Evolutionary conservation across 2,329 filamentous ascomycete genomes (phyloP).

Genomic region (Monosporascus sp.): DNA sequence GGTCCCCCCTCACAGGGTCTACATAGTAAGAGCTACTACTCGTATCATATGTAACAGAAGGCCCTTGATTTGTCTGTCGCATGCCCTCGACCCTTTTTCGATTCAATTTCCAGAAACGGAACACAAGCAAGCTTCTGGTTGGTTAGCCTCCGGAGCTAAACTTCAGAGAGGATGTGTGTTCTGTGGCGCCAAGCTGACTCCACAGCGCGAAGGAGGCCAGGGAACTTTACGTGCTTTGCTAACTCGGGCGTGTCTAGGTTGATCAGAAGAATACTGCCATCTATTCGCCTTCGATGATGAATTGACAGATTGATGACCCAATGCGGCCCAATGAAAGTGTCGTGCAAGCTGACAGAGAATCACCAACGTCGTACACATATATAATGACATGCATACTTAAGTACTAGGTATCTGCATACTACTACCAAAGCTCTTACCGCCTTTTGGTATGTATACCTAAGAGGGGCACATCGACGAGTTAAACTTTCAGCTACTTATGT

Average conservation of each 20-base stretch:
- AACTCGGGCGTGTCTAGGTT: too few relatives aligned
- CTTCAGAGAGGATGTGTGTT: not conserved
- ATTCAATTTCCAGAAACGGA: not conserved
- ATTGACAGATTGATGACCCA: not conserved
- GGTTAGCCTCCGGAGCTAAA: not conserved
- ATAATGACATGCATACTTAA: not conserved
- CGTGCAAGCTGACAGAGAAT: not conserved
- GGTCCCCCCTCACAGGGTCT: too few relatives aligned
- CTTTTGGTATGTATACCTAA: not conserved
- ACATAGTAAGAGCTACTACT: too few relatives aligned
- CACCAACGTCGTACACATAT: not conserved
- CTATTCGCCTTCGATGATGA: not conserved
- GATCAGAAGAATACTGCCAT: too few relatives aligned
- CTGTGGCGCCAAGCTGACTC: not conserved
- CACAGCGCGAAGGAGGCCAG: not conserved
- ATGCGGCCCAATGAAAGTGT: not conserved
- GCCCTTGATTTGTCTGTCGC: too few relatives aligned
- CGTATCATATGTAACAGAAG: too few relatives aligned
- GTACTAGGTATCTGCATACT: not conserved
- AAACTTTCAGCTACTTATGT: not conserved
- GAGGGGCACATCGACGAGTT: not conserved
- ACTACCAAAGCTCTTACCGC: not conserved
- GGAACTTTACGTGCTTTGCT: too few relatives aligned
- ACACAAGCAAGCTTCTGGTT: not conserved
- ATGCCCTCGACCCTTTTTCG: too few relatives aligned